Evolutionary conservation across 2,329 filamentous ascomycete species (phyloP).

Genomic region (Rutstroemia sydowiana): DNA sequence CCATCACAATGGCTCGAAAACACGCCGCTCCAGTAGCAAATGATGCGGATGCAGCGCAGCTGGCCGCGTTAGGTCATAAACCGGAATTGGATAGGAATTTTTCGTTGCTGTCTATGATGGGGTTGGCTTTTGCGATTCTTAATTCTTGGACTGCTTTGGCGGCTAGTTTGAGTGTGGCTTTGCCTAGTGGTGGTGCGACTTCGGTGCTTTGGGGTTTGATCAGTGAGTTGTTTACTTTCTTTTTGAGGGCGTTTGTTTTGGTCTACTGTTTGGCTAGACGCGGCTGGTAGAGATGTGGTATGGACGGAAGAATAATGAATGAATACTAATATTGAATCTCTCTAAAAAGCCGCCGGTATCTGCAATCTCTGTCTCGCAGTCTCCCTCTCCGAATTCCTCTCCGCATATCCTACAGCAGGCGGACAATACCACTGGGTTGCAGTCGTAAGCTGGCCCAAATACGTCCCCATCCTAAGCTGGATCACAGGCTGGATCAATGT

Average conservation of each 20-base stretch:
- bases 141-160: constrained; percentile 51
- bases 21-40: neutral
- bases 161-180: constrained; percentile 39
- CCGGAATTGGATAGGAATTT: constrained; percentile 48
- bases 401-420: constrained; percentile 47
- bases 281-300: no score
- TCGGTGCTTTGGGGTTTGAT: constrained; percentile 67
- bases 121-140: constrained; percentile 51
- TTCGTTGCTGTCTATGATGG: constrained; percentile 48
- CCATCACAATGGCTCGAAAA: neutral
- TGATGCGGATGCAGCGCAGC: constrained; percentile 31
- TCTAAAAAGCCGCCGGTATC: constrained; percentile 38
- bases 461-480: constrained; percentile 37
- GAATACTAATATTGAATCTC: neutral
- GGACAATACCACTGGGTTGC: constrained; percentile 54
- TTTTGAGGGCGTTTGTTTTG: neutral
- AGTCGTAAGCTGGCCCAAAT: constrained; percentile 41
- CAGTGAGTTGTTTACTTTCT: constrained; percentile 15
- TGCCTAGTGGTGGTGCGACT: constrained; percentile 64
- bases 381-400: constrained; percentile 51
- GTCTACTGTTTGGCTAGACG: no score
- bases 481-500: constrained; percentile 42
- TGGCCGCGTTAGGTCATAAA: constrained; percentile 43
- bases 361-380: constrained; percentile 47
- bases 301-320: no score